Base-by-base conservation (phyloP, 768 basidiomycete species). In the Kwoniella heveanensis region DNA sequence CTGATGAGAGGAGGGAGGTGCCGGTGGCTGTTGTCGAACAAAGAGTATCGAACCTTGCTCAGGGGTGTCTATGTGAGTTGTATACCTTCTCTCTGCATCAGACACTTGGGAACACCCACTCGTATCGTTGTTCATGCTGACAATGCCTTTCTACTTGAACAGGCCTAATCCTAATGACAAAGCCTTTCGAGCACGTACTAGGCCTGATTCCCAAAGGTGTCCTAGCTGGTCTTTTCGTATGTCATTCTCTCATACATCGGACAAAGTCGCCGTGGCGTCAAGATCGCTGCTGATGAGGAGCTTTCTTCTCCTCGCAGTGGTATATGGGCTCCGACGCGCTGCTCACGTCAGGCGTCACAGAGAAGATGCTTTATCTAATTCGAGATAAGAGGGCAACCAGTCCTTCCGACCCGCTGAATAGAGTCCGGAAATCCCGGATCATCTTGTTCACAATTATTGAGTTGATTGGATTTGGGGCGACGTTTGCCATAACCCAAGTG, bases 311-410 rank as follows among this genome's bases (percentile, higher is more conserved):
- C 8, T 44, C 26, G 5, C 57, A 79, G 78, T 93, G 91, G 91
- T 93, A 87, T 77, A 95, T 97, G 90, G 93, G 93, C 15, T 85
- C 85, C 32, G 89, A 90, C 60, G 90, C 90, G 0, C 84, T 97
- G 15, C 84, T 84, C 17, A 85, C 84, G 9, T 94, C 91, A 62
- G 91, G 91, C 2, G 90, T 97, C 60, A 91, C 91, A 0, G 83
- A 83, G 64, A 91, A 90, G 75, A 82, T 94, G 3, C 82, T 91
- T 17, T 94, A 87, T 78, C 86, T 95, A 62, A 79, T 94, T 30
- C 85, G 85, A 60, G 93, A 96, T 77, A 85, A 81, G 32, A 78
- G 82, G 0, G 81, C 90, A 58, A 90, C 87, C 0, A 82, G 86
- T 1, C 71, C 78, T 1, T 54, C 65, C 0, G 89, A 94, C n/a